Base-by-base conservation (phyloP, 225 moss, liverwort and hornwort genomes). In the Pseudisothecium myosuroides region DNA sequence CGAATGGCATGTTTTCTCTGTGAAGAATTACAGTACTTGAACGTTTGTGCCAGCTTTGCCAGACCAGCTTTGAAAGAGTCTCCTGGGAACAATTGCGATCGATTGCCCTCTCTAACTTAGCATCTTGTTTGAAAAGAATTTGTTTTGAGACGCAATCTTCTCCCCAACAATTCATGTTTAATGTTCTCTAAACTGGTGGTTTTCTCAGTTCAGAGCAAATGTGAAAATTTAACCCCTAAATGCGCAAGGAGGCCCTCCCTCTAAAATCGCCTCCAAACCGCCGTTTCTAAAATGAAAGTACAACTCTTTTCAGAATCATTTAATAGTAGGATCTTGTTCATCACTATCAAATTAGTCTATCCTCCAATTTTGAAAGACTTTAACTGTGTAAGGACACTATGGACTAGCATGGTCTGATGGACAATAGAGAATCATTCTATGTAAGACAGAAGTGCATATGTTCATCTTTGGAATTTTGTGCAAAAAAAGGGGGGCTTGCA, bases 341-440 rank as follows among this genome's bases (percentile, higher is more conserved):
- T 43, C 9, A 15, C 43, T 26, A 43, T 71, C 71, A 15, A 41
- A 72, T 71, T 71, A 71, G 9, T 41, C 71, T 15, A 71, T 5
- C 12, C 4, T 43, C 2, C 16, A 43, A 43, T 72, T 43, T 27
- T 43, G 0, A 41, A 0, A 39, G 71, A 41, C 14, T 71, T 24
- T 24, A 8, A 39, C 0, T 0, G 1, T 24, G 2, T 39, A 8
- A 69, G 2, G 14, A 69, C 2, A 0, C 1, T 69, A 1, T 1
- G 4, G 7, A 69, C 6, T 39, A 69, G 14, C 0, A 1, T 39
- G 22, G 39, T 39, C 1, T 39, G 0, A 37, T n/a, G 22, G n/a
- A 67, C 12, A 41, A 24, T 24, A 24, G 4, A 39, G 4, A 39
- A 69, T 39, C 24, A 69, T 24, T 69, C 4, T 8, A 7, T 24